Conservation (phyloP, 495 filamentous ascomycete species). For the Chaetomium fimeti region DNA sequence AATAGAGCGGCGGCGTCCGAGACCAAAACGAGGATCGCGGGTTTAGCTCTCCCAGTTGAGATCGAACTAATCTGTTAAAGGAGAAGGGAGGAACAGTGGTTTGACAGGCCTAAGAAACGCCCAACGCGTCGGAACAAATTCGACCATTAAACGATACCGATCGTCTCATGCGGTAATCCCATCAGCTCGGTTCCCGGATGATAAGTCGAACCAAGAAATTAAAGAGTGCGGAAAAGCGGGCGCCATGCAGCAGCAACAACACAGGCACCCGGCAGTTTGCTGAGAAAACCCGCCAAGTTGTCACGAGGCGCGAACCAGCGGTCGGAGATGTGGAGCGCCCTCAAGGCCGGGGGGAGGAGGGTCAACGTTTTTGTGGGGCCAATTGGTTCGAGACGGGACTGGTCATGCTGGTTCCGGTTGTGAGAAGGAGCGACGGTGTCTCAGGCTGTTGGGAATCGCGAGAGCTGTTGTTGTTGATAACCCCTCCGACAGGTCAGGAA, state of each 20-base stretch:
- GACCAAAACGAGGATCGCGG: not conserved
- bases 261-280: not conserved
- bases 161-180: not conserved
- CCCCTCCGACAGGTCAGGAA: not conserved
- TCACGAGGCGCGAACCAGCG: constrained; percentile 1
- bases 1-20: constrained; percentile 2
- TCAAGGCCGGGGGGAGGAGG: not conserved
- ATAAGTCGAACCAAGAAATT: not conserved
- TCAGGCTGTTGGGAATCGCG: not conserved
- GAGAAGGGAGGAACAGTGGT: not conserved
- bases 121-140: not conserved
- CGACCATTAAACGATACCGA: not conserved
- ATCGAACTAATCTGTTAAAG: too few species aligned
- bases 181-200: not conserved
- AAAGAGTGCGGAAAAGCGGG: not conserved
- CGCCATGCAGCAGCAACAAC: constrained; percentile 7
- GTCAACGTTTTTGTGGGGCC: constrained; percentile 3
- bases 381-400: not conserved
- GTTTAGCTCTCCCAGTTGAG: not conserved
- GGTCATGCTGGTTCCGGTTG: too few species aligned
- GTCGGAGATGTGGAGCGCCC: not conserved
- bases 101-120: not conserved
- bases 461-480: too few species aligned
- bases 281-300: constrained; percentile 1
- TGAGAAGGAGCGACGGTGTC: not conserved